Conservation (phyloP, 2,329 filamentous ascomycete genomes). For the Monosporascus sp. region DNA sequence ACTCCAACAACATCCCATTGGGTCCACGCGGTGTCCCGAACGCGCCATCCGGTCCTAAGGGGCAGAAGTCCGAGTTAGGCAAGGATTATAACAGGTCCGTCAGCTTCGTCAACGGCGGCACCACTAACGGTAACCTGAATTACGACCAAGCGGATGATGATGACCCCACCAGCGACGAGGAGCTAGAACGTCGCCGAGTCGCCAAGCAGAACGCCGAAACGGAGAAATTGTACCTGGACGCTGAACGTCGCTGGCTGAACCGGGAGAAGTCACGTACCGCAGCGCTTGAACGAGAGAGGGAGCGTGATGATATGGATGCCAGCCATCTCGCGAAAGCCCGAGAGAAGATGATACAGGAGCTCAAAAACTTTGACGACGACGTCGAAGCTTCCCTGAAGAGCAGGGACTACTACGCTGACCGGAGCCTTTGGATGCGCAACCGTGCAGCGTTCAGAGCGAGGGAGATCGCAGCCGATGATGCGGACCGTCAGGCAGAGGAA, state of each 20-base stretch:
- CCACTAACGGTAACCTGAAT: slow-evolving; percentile 52
- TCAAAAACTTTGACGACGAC: slow-evolving; percentile 86
- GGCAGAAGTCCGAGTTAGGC: slow-evolving; percentile 45
- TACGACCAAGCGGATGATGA: slow-evolving; percentile 75
- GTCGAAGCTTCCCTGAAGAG: slow-evolving; percentile 66
- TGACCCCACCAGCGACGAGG: slow-evolving; percentile 79
- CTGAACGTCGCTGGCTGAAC: slow-evolving; percentile 86
- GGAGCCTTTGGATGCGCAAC: slow-evolving; percentile 77
- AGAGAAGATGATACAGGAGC: slow-evolving; percentile 63
- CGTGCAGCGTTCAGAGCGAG: slow-evolving; percentile 66
- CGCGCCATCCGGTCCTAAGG: slow-evolving; percentile 62
- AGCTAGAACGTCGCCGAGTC: slow-evolving; percentile 68
- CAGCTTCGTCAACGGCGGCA: slow-evolving; percentile 74
- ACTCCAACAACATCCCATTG: slow-evolving; percentile 67
- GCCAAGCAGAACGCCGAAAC: slow-evolving; percentile 69
- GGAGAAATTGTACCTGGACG: slow-evolving; percentile 76
- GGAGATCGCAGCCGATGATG: slow-evolving; percentile 74
- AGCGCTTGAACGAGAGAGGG: slow-evolving; percentile 78
- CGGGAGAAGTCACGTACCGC: slow-evolving; percentile 78
- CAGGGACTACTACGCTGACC: slow-evolving; percentile 83
- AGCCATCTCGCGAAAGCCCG: slow-evolving; percentile 58
- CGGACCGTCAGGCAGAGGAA: slow-evolving; percentile 72
- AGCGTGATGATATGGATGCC: slow-evolving; percentile 71
- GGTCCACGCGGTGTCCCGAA: slow-evolving; percentile 68
- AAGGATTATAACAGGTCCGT: slow-evolving; percentile 54